Base-by-base conservation (phyloP, 2,329 filamentous ascomycete species). In the Fusarium oligoseptatum region DNA sequence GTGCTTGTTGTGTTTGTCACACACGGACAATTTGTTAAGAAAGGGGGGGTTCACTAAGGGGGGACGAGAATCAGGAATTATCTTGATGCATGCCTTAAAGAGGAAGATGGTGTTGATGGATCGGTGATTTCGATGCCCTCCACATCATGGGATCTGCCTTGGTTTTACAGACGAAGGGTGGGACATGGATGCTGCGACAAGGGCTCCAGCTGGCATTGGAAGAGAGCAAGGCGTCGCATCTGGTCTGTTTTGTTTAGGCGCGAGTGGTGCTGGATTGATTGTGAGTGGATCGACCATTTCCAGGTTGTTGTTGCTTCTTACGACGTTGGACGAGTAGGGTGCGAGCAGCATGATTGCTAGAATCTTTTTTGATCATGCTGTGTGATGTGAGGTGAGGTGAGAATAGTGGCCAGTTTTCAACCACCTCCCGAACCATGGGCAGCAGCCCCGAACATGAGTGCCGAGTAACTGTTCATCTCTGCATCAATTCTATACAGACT, bases 61-160 rank as follows among this genome's bases (percentile, higher is more conserved):
- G 17, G 34, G 32, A 60, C 39, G 24, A 71, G 67, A 68, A 24
- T 48, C 62, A 61, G 64, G 57, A 62, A 60, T 60, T 63, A 39
- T 50, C 63, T 60, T 61, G 43, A 55, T 65, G 55, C 62, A 67
- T 72, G 52, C 70, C 50, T 61, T 45, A 32, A 56, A 56, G 29
- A 24, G 34, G 22, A 20, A 41, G 29, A 61, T 70, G 36, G 37
- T 58, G 22, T 43, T 61, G 45, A 60, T 67, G 50, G 55, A 72
- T 68, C 36, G 57, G 65, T 45, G 36, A 37, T 58, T 36, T 41
- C 39, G 39, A 29, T 64, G 50, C 17, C 43, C 62, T 74, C 52
- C 29, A 68, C 67, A 76, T 76, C 73, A 76, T 76, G 73, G 65
- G 70, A 70, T 74, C 70, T 37, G 60, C 36, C 43, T 68, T 62